phyloP scores from a whole-genome alignment of 768 basidiomycete species.

The Podaxis rugospora region DNA sequence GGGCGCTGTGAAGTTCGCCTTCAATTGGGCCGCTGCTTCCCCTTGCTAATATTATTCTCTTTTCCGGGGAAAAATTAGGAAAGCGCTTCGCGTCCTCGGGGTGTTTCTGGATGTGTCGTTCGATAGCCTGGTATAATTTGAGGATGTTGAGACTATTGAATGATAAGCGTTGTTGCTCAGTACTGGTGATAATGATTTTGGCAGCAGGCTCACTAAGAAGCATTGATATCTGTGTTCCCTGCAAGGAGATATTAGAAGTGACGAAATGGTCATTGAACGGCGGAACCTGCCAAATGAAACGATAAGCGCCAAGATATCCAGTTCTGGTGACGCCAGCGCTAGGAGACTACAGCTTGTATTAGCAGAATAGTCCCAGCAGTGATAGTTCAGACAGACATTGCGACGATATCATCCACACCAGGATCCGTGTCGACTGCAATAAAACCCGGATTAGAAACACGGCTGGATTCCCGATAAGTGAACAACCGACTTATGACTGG shows the following conservation, averaged over 20 bases:
- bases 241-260: constrained; percentile 3
- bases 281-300: constrained; percentile 65
- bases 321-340: constrained; percentile 78
- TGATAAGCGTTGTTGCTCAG: background rate
- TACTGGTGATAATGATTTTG: constrained; percentile 7
- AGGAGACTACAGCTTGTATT: constrained; percentile 44
- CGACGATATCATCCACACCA: constrained; percentile 78
- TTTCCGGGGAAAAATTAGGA: constrained; percentile 47
- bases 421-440: constrained; percentile 78
- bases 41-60: constrained; percentile 57
- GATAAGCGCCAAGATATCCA: constrained; percentile 74
- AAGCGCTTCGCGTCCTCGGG: constrained; percentile 56
- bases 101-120: constrained; percentile 48
- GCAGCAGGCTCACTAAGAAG: constrained; percentile 49
- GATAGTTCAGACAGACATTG: constrained; percentile 48
- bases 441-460: background rate
- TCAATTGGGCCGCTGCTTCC: constrained; percentile 66
- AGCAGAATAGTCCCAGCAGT: background rate
- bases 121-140: constrained; percentile 69
- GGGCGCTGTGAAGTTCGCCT: constrained; percentile 69
- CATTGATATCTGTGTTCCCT: constrained; percentile 71
- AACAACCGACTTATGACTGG: constrained; percentile 63
- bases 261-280: background rate
- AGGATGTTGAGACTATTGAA: constrained; percentile 62
- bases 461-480: background rate